phyloP scores from a whole-genome alignment of 345 rosid genomes.

The Psidium friedrichsthalianum region DNA sequence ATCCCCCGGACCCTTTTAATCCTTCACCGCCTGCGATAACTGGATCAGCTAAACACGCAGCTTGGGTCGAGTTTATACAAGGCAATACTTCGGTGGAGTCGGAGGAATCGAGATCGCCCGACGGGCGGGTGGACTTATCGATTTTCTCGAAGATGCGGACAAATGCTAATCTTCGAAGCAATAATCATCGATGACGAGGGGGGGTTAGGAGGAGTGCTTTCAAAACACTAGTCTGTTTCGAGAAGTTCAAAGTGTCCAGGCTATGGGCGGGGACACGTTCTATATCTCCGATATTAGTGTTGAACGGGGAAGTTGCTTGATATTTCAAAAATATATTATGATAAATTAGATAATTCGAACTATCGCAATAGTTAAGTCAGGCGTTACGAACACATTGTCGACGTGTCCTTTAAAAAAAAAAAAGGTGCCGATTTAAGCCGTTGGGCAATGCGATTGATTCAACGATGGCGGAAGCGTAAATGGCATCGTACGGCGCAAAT shows the following conservation, averaged over 20 bases:
- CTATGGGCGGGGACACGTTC: not conserved
- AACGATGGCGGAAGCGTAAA: not conserved
- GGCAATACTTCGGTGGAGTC: not conserved
- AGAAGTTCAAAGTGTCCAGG: not conserved
- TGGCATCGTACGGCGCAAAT: not conserved
- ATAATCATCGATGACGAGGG: not conserved
- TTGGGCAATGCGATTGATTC: not conserved
- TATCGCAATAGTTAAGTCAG: not conserved
- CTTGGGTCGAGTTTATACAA: not conserved
- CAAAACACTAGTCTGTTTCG: not conserved
- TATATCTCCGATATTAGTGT: not conserved
- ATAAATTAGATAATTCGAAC: not conserved
- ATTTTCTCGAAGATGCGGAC: not conserved
- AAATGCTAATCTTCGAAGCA: not conserved
- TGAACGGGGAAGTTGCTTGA: not conserved
- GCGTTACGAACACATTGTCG: not conserved
- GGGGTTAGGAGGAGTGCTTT: not conserved
- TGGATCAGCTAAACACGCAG: not conserved
- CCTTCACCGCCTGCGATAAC: not conserved
- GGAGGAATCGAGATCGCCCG: not conserved
- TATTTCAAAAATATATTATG: too few relatives aligned
- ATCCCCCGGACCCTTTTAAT: not conserved
- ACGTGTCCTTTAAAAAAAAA: not conserved
- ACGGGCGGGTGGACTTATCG: not conserved
- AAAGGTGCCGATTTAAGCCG: too few relatives aligned